Evolutionary conservation across 1,284 basidiomycete genomes (phyloP).

Genomic region (Puccinia hordei): DNA sequence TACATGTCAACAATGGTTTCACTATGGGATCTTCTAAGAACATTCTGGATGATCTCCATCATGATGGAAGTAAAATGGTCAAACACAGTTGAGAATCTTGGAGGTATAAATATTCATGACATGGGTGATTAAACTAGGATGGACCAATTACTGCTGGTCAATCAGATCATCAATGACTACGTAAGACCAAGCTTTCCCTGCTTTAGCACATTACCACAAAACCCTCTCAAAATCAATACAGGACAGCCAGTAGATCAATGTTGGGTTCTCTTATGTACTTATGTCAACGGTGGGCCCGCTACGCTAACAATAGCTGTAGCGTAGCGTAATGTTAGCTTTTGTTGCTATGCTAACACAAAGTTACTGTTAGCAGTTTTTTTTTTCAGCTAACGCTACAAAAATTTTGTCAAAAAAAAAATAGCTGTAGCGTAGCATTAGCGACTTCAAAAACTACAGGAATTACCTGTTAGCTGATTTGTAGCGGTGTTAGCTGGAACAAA

Average conservation of each 20-base stretch:
- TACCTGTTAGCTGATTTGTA: too few species aligned
- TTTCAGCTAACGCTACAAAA: too few species aligned
- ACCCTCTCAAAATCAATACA: neutral
- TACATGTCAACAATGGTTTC: slow-evolving; percentile 10
- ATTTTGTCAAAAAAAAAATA: too few species aligned
- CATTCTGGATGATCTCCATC: neutral
- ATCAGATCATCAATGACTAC: neutral
- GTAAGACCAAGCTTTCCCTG: neutral
- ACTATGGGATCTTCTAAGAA: neutral
- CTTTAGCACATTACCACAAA: neutral
- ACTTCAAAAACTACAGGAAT: too few species aligned
- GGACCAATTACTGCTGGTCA: neutral
- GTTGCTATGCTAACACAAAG: too few species aligned
- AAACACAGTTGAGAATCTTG: neutral
- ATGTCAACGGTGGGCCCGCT: too few species aligned
- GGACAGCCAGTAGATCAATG: neutral
- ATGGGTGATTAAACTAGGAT: too few species aligned
- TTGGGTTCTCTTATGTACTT: neutral
- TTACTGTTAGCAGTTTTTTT: too few species aligned
- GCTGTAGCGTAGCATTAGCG: too few species aligned
- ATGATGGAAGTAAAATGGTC: neutral
- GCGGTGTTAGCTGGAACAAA: too few species aligned
- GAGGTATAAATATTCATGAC: neutral
- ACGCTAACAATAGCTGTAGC: too few species aligned
- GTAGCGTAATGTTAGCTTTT: too few species aligned